These are phyloP conservation scores for Verticillium alfalfae DNA, from an alignment of 2,329 filamentous ascomycete genomes.

Conservation along the genomic window DNA sequence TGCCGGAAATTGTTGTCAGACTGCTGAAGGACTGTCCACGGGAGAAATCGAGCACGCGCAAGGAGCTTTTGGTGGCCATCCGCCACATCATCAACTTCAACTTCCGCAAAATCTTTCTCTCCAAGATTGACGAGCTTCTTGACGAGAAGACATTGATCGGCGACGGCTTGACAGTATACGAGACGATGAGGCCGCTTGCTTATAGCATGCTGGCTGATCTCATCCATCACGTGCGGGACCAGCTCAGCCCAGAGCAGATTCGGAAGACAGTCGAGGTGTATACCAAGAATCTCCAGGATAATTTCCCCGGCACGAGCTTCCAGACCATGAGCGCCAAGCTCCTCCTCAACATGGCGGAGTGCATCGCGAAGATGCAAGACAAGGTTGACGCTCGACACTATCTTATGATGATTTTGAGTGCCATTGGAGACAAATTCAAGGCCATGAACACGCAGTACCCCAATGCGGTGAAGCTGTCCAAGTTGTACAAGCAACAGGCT, in stretches of 20 bases:
- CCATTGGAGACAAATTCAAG: constrained; percentile 96
- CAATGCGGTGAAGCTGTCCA: constrained; percentile 91
- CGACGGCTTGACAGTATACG: constrained; percentile 92
- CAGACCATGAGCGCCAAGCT: constrained; percentile 99
- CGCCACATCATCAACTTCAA: constrained; percentile 99
- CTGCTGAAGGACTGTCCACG: constrained; percentile 89
- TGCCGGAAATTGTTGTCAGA: constrained; percentile 87
- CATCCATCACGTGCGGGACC: constrained; percentile 92
- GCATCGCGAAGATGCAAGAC: constrained; percentile 87
- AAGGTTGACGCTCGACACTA: constrained; percentile 94
- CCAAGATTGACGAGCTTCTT: constrained; percentile 89
- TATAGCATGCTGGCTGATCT: constrained; percentile 98
- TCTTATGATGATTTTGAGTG: constrained; percentile 93
- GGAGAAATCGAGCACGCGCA: constrained; percentile 88
- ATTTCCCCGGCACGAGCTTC: constrained; percentile 95
- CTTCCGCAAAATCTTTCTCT: constrained; percentile 88
- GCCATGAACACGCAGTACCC: constrained; percentile 95
- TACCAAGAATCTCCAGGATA: constrained; percentile 90
- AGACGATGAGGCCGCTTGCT: constrained; percentile 89
- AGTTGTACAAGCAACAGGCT: constrained; percentile 66
- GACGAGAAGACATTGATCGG: constrained; percentile 93
- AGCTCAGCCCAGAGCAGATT: constrained; percentile 85
- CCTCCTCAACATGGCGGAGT: constrained; percentile 95
- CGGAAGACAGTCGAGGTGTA: constrained; percentile 95
- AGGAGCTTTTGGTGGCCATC: constrained; percentile 93